A percentile compares a stretch with the other conserved stretches of the same genome.
phyloP scores from a whole-genome alignment of 2,329 filamentous ascomycete species.

The Epichloe sp. region DNA sequence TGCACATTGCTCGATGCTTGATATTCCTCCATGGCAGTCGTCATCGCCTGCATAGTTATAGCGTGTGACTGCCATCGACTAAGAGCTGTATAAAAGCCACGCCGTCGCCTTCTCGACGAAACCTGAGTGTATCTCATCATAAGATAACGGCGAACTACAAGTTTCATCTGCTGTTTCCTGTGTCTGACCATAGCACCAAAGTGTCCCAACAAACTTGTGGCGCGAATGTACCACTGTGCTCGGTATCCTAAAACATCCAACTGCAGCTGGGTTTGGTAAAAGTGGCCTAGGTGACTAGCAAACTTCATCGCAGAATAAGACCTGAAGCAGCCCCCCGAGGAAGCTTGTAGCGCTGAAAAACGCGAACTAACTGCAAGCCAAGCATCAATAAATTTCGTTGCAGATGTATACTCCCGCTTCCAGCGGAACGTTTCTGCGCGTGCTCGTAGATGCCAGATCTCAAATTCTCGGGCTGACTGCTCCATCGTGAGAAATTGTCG shows the following conservation, averaged over 20 bases:
- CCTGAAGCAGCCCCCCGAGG: not conserved
- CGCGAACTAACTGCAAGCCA: slow-evolving; percentile 13
- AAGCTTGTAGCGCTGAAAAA: not conserved
- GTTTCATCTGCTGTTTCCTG: slow-evolving; percentile 15
- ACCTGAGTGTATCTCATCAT: slow-evolving; percentile 23
- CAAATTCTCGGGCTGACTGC: slow-evolving; percentile 12
- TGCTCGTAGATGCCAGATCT: slow-evolving; percentile 21
- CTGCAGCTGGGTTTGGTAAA: slow-evolving; percentile 3
- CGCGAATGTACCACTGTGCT: slow-evolving; percentile 19
- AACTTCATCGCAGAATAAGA: not conserved
- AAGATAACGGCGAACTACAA: slow-evolving; percentile 18
- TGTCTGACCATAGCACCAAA: slow-evolving; percentile 14
- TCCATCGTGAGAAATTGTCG: slow-evolving; percentile 9
- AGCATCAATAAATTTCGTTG: slow-evolving; percentile 13
- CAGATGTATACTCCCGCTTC: slow-evolving; percentile 19
- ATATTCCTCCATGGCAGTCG: slow-evolving; percentile 9
- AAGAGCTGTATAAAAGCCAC: slow-evolving; percentile 20
- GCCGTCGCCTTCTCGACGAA: slow-evolving; percentile 19
- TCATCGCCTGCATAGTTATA: slow-evolving; percentile 5
- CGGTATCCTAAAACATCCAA: slow-evolving; percentile 13
- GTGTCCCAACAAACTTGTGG: slow-evolving; percentile 15
- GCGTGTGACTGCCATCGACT: slow-evolving; percentile 17
- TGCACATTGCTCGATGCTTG: slow-evolving; percentile 5
- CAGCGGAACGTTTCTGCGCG: slow-evolving; percentile 21
- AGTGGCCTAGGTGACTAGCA: not conserved